These are phyloP conservation scores for Arabidopsis hybrid DNA, from an alignment of 441 rosid genomes.

Conservation along the genomic window DNA sequence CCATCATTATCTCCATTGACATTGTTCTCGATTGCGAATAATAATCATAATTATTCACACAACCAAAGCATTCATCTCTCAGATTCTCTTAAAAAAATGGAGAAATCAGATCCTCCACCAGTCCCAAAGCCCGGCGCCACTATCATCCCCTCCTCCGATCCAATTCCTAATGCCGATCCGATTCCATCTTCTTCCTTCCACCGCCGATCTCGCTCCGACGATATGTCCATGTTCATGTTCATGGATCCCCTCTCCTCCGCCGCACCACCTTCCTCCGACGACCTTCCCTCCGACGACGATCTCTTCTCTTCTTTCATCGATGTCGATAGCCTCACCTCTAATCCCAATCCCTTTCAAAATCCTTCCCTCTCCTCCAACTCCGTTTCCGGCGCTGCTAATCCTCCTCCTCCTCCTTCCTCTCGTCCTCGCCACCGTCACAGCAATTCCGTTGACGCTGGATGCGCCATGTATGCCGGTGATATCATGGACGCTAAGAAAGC, in stretches of 20 bases:
- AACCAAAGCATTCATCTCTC: slow-evolving; percentile 1
- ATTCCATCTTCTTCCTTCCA: slow-evolving; percentile 44
- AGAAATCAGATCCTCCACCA: slow-evolving; percentile 31
- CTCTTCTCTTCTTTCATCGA: slow-evolving; percentile 85
- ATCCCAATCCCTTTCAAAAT: slow-evolving; percentile 42
- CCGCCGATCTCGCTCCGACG: slow-evolving; percentile 76
- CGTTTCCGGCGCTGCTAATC: background rate
- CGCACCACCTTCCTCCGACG: slow-evolving; percentile 64
- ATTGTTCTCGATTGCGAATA: background rate
- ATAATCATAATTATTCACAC: background rate
- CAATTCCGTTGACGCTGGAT: slow-evolving; percentile 68
- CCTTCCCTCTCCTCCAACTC: slow-evolving; percentile 22
- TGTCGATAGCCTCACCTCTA: slow-evolving; percentile 63
- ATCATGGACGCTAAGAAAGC: slow-evolving; percentile 81
- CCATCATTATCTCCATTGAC: slow-evolving; percentile 17
- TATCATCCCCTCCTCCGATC: slow-evolving; percentile 9
- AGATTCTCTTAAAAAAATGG: slow-evolving; percentile 15
- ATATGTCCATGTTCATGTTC: slow-evolving; percentile 54
- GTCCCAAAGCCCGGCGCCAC: background rate
- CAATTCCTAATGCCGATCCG: slow-evolving; percentile 23
- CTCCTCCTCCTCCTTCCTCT: slow-evolving; percentile 34
- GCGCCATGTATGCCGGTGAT: slow-evolving; percentile 52
- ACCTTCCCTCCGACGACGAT: slow-evolving; percentile 77
- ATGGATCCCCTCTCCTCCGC: slow-evolving; percentile 48
- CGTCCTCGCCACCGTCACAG: slow-evolving; percentile 66